Conservation (phyloP, 305 asterid species). For the Fraxinus floribunda region DNA sequence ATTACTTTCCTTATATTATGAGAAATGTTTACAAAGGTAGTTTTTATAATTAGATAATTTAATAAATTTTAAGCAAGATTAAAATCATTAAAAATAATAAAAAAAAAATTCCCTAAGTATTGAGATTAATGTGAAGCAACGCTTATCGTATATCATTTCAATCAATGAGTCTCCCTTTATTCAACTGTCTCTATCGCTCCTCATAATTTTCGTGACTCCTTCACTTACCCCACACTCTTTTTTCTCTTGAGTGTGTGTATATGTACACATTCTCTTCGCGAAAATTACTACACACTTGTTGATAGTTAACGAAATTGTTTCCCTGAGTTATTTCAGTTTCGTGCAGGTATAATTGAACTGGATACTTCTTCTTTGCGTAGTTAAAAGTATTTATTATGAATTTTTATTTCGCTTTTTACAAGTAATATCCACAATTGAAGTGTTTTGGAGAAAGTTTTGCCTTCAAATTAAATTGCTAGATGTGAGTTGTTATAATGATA, state of each 20-base stretch:
- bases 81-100: not conserved
- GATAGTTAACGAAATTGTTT: not conserved
- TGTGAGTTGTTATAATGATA: not conserved
- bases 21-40: not conserved
- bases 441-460: not conserved
- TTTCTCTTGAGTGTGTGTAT: not conserved
- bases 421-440: not conserved
- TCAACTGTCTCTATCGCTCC: constrained; percentile 39
- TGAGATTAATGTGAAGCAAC: not conserved
- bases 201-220: constrained; percentile 63
- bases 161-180: not conserved
- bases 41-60: not conserved
- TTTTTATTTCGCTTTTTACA: not conserved
- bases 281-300: constrained; percentile 21
- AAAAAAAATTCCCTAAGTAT: not conserved
- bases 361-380: not conserved
- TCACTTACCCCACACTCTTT: constrained; percentile 29
- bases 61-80: not conserved
- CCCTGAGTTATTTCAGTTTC: not conserved
- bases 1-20: not conserved
- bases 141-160: not conserved
- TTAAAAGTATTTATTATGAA: not conserved
- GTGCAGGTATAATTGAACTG: not conserved
- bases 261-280: constrained; percentile 1
- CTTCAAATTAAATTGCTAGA: constrained; percentile 4